Base-by-base conservation (phyloP, 1,139 yeast species). In the Scheffersomyces segobiensis region DNA sequence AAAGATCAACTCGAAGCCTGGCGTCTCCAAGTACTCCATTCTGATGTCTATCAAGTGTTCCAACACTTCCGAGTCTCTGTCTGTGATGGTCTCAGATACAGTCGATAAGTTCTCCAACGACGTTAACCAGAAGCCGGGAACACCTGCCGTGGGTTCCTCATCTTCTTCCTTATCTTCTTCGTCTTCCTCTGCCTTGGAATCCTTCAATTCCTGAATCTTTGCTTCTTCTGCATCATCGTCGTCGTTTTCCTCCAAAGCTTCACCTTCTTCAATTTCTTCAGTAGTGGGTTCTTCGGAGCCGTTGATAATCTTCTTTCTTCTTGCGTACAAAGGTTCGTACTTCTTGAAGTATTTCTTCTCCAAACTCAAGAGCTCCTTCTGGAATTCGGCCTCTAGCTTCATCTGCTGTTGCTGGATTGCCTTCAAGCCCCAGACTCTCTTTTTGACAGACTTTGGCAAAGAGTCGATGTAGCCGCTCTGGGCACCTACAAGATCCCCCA, bases 41-140 rank as follows among this genome's bases (percentile, higher is more conserved):
- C 88, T 87, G 65, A 95, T 82, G 71, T 96, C 95, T 51, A 73
- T 74, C 67, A 95, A 83, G 69, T 78, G 78, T 63, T 84, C 82
- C 66, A 95, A 83, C 17, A 93, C 96, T 70, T 91, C 97, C 57
- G 90, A 85, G 74, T 95, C 99, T 68, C 97, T 86, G 60, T 93
- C 98, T 53, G 96, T 87, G 67, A 96, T 91, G 63, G 93, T 87
- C 64, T 93, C 97, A 46, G 93, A 85, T 52, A 93, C 86, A 47
- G 92, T 87, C 32, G 88, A 86, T 67, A 95, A 80, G 77, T 93
- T 95, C 74, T 91, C 96, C 76, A 95, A 81, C 8, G 98, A 96
- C 22, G 98, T 95, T 69, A 93, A 83, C 99, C 99, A 95, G 82
- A 95, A 95, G 58, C 91, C 87, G 57, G 99, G 98, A 67, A 95